Evolutionary conservation across 208 protist genomes (phyloP), one percentile per base, ranked within the genome.

Genomic region (Leishmania martiniquensis): DNA sequence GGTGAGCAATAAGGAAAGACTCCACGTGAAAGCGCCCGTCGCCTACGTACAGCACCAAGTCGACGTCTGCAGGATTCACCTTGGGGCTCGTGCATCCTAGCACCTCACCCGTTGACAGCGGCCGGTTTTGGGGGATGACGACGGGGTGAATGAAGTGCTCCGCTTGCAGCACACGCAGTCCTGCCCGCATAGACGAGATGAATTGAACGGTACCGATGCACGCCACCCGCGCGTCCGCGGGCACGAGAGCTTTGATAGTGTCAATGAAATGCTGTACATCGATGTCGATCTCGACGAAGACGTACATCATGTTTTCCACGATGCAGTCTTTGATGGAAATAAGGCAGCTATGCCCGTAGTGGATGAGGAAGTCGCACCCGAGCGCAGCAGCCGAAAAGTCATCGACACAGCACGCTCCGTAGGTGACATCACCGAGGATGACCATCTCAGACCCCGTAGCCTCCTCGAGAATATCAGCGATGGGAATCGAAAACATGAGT

Each of bases 331-430:
- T 91, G 81, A 97, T 97, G 54, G 94, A 95, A 72, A 98, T 96
- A 12, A 99, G 90, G 86, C 99, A 99, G 83, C 94, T 98, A 85
- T 99, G 99, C 17, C 98, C 99, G 82, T 99, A 99, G 84, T 99
- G 99, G 54, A 99, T 98, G 47, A 99, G 86, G 60, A 99, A 98
- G 81, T 99, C 98, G 55, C 96, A 97, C 39, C 98, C 98, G 12
- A 99, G 86, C 13, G 98, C 97, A 4, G 78, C 47, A 0, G 99
- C 99, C 9, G 99, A 96, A 75, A 97, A 99, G 82, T 99, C 99
- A 81, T 99, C 99, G 20, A 99, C 97, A 85, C 99, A 99, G 89
- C 99, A 99, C 13, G 99, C 99, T 22, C 99, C 99, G 86, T 99
- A 99, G 0, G 98, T 99, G 17, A 99, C 99, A 83, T 99, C 99